Percentiles rank a stretch among this genome's conserved stretches.
phyloP scores from a whole-genome alignment of 257 asterid species.

The Solanum commersonii region DNA sequence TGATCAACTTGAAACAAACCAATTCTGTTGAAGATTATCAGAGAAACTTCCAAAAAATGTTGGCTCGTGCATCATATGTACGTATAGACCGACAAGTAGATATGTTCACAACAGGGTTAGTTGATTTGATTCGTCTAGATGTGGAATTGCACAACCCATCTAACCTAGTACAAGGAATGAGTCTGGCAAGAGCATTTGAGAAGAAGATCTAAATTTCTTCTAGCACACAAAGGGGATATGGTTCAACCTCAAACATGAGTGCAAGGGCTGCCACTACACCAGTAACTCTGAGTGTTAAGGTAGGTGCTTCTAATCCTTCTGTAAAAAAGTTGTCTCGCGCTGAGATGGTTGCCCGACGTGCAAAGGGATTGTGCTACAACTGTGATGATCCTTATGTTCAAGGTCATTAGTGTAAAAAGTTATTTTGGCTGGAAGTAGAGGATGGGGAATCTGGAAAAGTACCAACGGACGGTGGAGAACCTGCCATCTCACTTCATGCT shows the following conservation, averaged over 20 bases:
- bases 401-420: not conserved
- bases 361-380: not conserved
- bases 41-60: not conserved
- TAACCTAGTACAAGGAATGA: too few species aligned
- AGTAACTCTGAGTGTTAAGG: not conserved
- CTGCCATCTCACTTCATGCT: not conserved
- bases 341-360: not conserved
- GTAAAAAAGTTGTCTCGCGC: not conserved
- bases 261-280: not conserved
- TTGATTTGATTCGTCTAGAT: too few species aligned
- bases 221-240: not conserved
- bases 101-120: not conserved
- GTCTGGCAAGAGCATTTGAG: too few species aligned
- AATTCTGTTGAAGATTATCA: too few species aligned
- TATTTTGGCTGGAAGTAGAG: not conserved
- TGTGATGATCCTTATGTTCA: not conserved
- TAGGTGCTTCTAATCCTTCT: not conserved
- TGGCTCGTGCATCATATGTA: not conserved
- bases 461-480: not conserved
- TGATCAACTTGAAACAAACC: too few species aligned
- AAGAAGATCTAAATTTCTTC: not conserved
- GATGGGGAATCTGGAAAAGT: not conserved
- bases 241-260: not conserved
- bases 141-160: too few species aligned
- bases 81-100: not conserved